Evolutionary conservation across 768 basidiomycete species (phyloP).

Genomic region (Cubamyces lactineus): DNA sequence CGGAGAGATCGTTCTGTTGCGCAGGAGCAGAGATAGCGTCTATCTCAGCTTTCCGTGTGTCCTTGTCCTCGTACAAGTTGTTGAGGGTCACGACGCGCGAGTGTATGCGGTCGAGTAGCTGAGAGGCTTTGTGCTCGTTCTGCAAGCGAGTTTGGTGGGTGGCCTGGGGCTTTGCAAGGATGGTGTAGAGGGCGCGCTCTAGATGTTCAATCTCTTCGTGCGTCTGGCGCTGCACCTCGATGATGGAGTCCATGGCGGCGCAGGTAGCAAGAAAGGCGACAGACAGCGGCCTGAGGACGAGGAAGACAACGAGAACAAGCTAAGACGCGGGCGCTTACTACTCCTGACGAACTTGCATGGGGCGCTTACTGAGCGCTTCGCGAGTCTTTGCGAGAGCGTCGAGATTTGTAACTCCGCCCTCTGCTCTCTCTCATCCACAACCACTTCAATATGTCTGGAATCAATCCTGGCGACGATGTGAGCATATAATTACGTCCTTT

Average conservation of each 20-base stretch:
- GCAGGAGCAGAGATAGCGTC: constrained; percentile 60
- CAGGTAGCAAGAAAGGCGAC: background rate
- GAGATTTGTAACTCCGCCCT: constrained; percentile 60
- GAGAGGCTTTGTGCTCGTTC: constrained; percentile 87
- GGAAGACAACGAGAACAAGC: constrained; percentile 12
- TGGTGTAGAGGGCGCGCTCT: constrained; percentile 81
- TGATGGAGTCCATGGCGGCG: constrained; percentile 80
- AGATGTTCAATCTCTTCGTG: constrained; percentile 96
- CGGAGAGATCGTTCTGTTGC: constrained; percentile 72
- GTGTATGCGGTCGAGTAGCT: constrained; percentile 84
- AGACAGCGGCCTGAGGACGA: constrained; percentile 1
- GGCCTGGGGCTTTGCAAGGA: constrained; percentile 69
- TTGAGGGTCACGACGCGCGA: constrained; percentile 67
- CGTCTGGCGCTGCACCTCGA: constrained; percentile 93
- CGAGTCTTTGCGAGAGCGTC: constrained; percentile 15
- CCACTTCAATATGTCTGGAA: constrained; percentile 70
- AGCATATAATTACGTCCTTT: constrained; percentile 22
- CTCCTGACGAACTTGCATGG: constrained; percentile 3
- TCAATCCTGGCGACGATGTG: constrained; percentile 87
- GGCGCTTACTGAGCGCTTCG: constrained; percentile 13
- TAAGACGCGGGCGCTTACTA: background rate
- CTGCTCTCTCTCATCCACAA: constrained; percentile 41
- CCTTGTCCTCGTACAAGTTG: constrained; percentile 77
- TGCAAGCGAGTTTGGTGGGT: constrained; percentile 68
- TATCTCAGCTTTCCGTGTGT: constrained; percentile 69